Percentiles rank a stretch among this genome's conserved stretches.
Conservation (phyloP, 75 land plant genomes). For the Cupressus sempervirens region DNA sequence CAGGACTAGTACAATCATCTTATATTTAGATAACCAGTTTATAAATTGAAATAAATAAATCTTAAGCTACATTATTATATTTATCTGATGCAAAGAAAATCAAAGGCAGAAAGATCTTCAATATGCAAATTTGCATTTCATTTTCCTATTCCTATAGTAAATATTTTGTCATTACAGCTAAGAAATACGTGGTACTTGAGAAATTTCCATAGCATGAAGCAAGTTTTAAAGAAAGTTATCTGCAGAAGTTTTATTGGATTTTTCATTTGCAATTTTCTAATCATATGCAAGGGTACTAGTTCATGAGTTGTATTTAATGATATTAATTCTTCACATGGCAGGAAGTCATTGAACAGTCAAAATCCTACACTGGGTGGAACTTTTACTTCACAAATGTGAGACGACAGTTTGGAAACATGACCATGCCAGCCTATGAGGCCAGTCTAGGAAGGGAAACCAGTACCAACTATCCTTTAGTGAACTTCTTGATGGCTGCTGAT, state of each 20-base stretch:
- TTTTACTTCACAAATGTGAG: slow-evolving; percentile 73
- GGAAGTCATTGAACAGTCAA: slow-evolving; percentile 67
- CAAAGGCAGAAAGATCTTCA: neutral
- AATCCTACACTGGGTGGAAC: slow-evolving; percentile 50
- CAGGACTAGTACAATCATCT: neutral
- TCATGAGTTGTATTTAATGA: neutral
- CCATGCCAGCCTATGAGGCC: slow-evolving; percentile 72
- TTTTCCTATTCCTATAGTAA: neutral
- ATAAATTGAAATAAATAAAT: neutral
- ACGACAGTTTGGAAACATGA: slow-evolving; percentile 63
- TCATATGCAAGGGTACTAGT: neutral
- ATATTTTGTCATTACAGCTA: neutral
- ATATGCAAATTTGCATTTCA: neutral
- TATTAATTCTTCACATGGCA: slow-evolving; percentile 16
- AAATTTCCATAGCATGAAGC: neutral
- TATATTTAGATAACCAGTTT: neutral
- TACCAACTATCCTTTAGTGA: slow-evolving; percentile 76
- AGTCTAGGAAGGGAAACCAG: slow-evolving; percentile 70
- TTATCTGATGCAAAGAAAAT: neutral
- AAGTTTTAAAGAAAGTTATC: neutral
- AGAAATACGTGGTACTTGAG: neutral
- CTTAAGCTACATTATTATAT: neutral
- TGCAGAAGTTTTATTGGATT: neutral
- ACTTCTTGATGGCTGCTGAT: slow-evolving; percentile 77
- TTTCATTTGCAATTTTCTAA: neutral